A percentile compares a stretch with the other conserved stretches of the same genome.
Conservation (phyloP, 2,329 filamentous ascomycete species). For the Penicillium expansum region DNA sequence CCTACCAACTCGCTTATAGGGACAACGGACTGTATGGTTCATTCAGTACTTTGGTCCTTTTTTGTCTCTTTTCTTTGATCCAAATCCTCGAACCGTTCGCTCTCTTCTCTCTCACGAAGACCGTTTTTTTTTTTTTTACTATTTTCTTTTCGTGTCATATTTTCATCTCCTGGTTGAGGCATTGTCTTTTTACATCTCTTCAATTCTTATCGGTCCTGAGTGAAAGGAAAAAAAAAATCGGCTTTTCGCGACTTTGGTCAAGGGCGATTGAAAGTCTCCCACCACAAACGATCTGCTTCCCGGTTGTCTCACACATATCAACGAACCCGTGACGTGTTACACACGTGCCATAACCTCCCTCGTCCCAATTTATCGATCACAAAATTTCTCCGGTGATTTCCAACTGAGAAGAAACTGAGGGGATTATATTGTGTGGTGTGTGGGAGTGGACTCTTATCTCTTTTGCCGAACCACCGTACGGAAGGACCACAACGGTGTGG, state of each 20-base stretch:
- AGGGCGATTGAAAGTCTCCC: slow-evolving; percentile 5
- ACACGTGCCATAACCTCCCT: background rate
- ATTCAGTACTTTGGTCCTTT: background rate
- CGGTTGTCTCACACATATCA: slow-evolving; percentile 2
- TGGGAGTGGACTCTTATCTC: slow-evolving; percentile 9
- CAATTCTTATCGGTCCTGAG: background rate
- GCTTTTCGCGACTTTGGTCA: slow-evolving; percentile 5
- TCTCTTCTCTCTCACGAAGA: slow-evolving; percentile 3
- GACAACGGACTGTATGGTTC: background rate
- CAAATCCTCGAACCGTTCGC: slow-evolving; percentile 3
- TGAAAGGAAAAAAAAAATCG: slow-evolving; percentile 2
- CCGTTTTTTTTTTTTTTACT: background rate
- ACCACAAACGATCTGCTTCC: slow-evolving; percentile 1
- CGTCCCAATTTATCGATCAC: background rate
- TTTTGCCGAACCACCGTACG: slow-evolving; percentile 11
- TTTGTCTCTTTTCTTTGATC: slow-evolving; percentile 5
- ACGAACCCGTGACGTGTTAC: background rate
- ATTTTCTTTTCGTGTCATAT: slow-evolving; percentile 8
- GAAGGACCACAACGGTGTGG: slow-evolving; percentile 24
- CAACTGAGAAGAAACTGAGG: slow-evolving; percentile 2
- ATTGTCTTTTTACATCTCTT: slow-evolving; percentile 11
- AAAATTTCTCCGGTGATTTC: background rate
- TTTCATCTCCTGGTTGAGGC: slow-evolving; percentile 14
- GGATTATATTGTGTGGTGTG: slow-evolving; percentile 11
- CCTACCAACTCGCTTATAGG: slow-evolving; percentile 8